Conservation (phyloP, 2,329 filamentous ascomycete species). For the Calonectria pseudoturangicola region DNA sequence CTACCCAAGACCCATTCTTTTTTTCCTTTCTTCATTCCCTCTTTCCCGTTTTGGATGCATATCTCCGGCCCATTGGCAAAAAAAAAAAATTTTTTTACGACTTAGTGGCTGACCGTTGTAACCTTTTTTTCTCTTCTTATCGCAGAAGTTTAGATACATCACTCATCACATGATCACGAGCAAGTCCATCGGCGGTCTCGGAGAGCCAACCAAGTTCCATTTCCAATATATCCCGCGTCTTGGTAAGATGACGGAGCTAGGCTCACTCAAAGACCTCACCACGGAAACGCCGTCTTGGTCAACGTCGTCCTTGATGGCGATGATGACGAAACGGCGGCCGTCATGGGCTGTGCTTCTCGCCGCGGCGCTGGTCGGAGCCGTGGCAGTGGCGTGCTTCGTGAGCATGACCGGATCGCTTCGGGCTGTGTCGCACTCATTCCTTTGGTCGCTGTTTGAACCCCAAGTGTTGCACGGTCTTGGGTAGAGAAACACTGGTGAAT, state of each 20-base stretch:
- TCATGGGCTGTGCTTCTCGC: constrained; percentile 48
- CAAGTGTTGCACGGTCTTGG: constrained; percentile 46
- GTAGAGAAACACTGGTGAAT: constrained; percentile 19
- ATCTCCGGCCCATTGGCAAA: constrained; percentile 14
- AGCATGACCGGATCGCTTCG: constrained; percentile 42
- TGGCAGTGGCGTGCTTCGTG: constrained; percentile 45
- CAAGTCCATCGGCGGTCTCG: constrained; percentile 76
- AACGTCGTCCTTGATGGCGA: constrained; percentile 11
- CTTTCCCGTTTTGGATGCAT: constrained; percentile 19
- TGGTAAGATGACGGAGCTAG: constrained; percentile 58
- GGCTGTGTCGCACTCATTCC: constrained; percentile 44
- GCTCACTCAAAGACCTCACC: constrained; percentile 48
- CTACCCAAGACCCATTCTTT: constrained; percentile 5
- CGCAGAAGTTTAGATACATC: constrained; percentile 53
- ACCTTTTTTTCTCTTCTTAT: constrained; percentile 1
- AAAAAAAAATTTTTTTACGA: not conserved
- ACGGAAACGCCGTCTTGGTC: constrained; percentile 25
- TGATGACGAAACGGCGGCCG: constrained; percentile 29
- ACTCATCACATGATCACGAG: constrained; percentile 74
- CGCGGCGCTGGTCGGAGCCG: constrained; percentile 38
- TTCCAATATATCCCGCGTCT: constrained; percentile 80
- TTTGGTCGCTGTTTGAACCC: constrained; percentile 48
- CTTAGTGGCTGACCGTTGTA: constrained; percentile 36
- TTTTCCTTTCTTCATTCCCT: no score
- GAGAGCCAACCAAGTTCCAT: constrained; percentile 78